These are phyloP conservation scores for Omphalotus guepiniiformis DNA, from an alignment of 768 basidiomycete species.

Conservation along the genomic window DNA sequence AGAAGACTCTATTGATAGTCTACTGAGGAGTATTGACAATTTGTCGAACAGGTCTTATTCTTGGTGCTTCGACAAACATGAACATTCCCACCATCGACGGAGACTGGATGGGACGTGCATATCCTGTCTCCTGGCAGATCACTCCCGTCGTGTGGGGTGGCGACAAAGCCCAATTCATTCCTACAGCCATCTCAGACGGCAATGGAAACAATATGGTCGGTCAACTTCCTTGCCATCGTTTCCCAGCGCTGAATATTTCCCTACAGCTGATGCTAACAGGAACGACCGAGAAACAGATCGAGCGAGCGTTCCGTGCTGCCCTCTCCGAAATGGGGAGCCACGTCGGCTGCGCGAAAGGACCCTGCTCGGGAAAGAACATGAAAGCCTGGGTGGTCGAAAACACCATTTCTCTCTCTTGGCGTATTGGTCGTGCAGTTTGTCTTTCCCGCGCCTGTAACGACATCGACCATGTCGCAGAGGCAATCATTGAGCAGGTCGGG, in stretches of 20 bases:
- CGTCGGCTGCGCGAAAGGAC: slow-evolving; percentile 36
- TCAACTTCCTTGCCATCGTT: not conserved
- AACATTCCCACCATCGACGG: slow-evolving; percentile 29
- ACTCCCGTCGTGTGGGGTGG: slow-evolving; percentile 14
- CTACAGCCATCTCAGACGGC: slow-evolving; percentile 31
- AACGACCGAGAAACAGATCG: slow-evolving; percentile 30
- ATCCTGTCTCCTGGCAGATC: slow-evolving; percentile 33
- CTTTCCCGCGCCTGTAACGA: slow-evolving; percentile 38
- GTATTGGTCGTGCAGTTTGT: slow-evolving; percentile 51
- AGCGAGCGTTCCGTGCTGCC: slow-evolving; percentile 34
- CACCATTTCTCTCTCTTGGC: slow-evolving; percentile 54
- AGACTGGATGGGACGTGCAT: slow-evolving; percentile 42
- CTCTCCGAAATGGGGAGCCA: slow-evolving; percentile 42
- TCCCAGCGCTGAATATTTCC: not conserved
- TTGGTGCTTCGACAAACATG: slow-evolving; percentile 27
- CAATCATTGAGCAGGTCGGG: slow-evolving; percentile 32
- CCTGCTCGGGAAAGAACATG: slow-evolving; percentile 27
- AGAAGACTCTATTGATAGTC: slow-evolving; percentile 2
- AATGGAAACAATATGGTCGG: slow-evolving; percentile 30
- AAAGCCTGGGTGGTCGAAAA: slow-evolving; percentile 35
- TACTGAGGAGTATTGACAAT: slow-evolving; percentile 2
- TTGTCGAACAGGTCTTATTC: slow-evolving; percentile 25
- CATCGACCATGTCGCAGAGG: slow-evolving; percentile 31
- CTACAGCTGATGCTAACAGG: slow-evolving; percentile 32
- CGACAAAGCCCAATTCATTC: slow-evolving; percentile 25